Evolutionary conservation across 225 moss, liverwort and hornwort genomes (phyloP), one percentile per base, ranked within the genome.

Genomic region (Pseudoscleropodium purum): DNA sequence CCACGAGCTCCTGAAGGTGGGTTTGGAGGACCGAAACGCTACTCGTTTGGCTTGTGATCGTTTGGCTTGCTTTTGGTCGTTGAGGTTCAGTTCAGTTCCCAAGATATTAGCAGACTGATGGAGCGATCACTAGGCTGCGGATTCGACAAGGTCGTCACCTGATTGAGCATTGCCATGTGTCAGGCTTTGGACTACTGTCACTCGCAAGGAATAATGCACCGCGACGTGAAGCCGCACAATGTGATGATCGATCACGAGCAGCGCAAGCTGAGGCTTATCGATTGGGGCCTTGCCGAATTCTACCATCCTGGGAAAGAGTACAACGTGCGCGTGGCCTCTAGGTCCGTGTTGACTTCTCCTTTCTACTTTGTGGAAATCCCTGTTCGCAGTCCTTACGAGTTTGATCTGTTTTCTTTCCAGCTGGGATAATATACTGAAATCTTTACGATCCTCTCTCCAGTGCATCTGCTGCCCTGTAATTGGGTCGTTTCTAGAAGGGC

Each of bases 171-270:
- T 76, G 8, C 21, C 41, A 12, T 86, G 79, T 89, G 76, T 78
- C 94, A 98, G 98, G 98, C 98, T 67, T 93, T 98, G 91, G 98
- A 98, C 91, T 97, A 97, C 87, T 97, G 98, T 87, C 98, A 98
- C 86, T 98, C 98, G 49, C 97, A 98, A 94, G 98, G 98, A 56
- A 98, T 98, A 47, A 98, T 98, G 98, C 98, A 98, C 91, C 95
- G 98, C 54, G 98, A 98, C 74, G 98, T 98, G 90, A 98, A 98
- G 90, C 98, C 98, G 63, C 98, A 98, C 85, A 98, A 98, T 85
- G 98, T 98, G 76, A 98, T 98, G 98, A 98, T 98, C 86, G 98
- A 98, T 85, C 98, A 98, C 90, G 98, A 98, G 92, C 98, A 98
- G 92, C 94, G 98, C 10, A 98, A 98, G 91, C 90, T 98, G 76